Conservation (phyloP, 768 basidiomycete species). For the Fomitopsis serialis region DNA sequence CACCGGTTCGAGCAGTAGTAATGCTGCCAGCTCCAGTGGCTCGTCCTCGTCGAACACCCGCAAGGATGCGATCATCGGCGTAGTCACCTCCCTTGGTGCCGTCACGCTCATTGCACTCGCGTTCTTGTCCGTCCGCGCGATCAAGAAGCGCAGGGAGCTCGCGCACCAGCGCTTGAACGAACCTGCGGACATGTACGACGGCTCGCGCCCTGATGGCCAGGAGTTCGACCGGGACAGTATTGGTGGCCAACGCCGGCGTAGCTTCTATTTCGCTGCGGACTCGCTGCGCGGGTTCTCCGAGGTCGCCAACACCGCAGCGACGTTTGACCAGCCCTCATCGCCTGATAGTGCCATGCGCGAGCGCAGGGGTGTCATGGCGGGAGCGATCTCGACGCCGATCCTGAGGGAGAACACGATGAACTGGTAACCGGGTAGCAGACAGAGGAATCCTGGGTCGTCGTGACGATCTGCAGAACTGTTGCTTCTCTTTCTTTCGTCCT, state of each 20-base stretch:
- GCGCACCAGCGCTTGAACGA: conserved; percentile 74
- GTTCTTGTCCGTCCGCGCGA: conserved; percentile 65
- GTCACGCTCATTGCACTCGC: conserved; percentile 68
- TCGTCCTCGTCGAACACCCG: conserved; percentile 41
- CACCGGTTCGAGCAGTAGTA: conserved; percentile 20
- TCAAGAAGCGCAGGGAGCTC: conserved; percentile 60
- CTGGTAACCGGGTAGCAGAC: conserved; percentile 41
- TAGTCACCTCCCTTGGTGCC: conserved; percentile 77
- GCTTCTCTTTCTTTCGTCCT: background rate
- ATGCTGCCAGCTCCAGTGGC: conserved; percentile 1
- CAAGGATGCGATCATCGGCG: conserved; percentile 87
- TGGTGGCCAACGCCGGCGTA: conserved; percentile 65
- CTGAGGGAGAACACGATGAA: conserved; percentile 81
- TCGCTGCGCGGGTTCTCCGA: conserved; percentile 58
- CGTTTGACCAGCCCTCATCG: conserved; percentile 29
- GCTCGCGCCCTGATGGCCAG: conserved; percentile 54
- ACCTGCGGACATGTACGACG: conserved; percentile 29
- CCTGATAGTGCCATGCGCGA: conserved; percentile 41
- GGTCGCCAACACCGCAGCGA: conserved; percentile 22
- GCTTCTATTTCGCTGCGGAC: conserved; percentile 88
- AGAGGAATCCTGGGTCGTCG: background rate
- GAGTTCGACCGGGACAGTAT: conserved; percentile 76
- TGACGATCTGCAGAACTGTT: background rate
- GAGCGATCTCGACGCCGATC: conserved; percentile 69
- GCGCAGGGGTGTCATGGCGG: conserved; percentile 54